Evolutionary conservation across 768 basidiomycete genomes (phyloP), one percentile per base, ranked within the genome.

Genomic region (Leccinum ochraceum): DNA sequence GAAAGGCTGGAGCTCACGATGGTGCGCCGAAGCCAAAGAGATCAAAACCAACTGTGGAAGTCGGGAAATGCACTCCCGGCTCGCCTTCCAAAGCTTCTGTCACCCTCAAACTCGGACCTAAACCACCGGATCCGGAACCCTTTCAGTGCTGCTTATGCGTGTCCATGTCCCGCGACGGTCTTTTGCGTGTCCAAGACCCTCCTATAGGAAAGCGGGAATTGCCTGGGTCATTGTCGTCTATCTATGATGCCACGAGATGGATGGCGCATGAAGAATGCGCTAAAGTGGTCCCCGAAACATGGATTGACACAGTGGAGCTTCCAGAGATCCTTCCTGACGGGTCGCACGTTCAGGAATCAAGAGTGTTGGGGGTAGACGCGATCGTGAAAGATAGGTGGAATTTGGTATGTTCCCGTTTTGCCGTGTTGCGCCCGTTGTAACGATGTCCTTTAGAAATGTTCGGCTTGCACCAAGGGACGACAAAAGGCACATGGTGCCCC

Each of bases 371-470:
- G 3, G 91, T 92, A 24, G 90, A 94, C 68, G 86, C 82, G 8
- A 92, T 99, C 64, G 90, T 91, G 11, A 93, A 87, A 71, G 95
- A 92, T 72, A 79, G 97, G 30, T 99, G 97, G 97, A 89, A 88
- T 70, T 69, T 98, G 77, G 95, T 96, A 68, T 57, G 87, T 77
- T 6, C 26, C 61, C 54, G 22, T 44, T 50, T 44, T 28, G 50
- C 26, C n/a, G 24, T 48, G 26, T 39, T 6, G 4, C n/a, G 36
- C 26, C 22, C 34, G 3, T 39, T 53, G 0, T 63, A 32, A 63
- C 39, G 36, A 52, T 14, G 34, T 54, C 24, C 44, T 32, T n/a
- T 59, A 98, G 94, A 97, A 96, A 89, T 99, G 96, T 72, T 83
- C 87, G 7, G 84, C 87, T 0, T 98, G 95, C 71, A 79, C 81